Percentiles rank a stretch among this genome's conserved stretches.
Conservation (phyloP, 192 early-diverging fungal genomes). For the Dimargaris xerosporica region DNA sequence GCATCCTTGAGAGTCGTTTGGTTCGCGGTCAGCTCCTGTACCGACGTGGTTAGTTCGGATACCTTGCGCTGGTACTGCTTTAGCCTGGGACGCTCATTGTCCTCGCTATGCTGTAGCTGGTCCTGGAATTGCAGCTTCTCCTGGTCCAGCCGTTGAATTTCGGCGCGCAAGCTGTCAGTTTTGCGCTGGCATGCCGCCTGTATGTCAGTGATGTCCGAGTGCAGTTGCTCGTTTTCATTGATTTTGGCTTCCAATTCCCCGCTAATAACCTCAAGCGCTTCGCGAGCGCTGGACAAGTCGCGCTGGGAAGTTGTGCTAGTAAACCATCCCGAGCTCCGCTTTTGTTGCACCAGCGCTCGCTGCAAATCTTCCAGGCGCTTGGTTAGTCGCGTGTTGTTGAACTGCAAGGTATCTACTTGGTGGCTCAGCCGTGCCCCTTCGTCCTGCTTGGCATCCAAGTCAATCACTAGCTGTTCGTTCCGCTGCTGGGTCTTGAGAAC, state of each 20-base stretch:
- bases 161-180: background rate
- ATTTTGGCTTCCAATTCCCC: constrained; percentile 10
- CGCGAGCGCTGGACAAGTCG: constrained; percentile 10
- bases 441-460: background rate
- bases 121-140: constrained; percentile 5
- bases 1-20: background rate
- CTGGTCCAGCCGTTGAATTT: background rate
- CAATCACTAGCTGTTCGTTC: background rate
- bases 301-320: background rate
- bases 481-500: background rate
- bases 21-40: background rate
- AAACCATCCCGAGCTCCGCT: background rate
- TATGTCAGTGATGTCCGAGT: background rate
- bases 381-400: constrained; percentile 11
- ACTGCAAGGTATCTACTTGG: background rate
- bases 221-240: background rate
- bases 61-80: constrained; percentile 11
- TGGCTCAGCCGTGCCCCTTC: too few relatives aligned
- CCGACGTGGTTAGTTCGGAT: background rate
- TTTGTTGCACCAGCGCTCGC: background rate
- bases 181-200: background rate
- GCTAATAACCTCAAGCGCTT: constrained; percentile 9
- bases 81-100: constrained; percentile 7
- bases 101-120: constrained; percentile 1
- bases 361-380: constrained; percentile 4